Percentiles rank a stretch among this genome's conserved stretches.
phyloP scores from a whole-genome alignment of 352 stramenopile species.

The Phytophthora cryptogea region DNA sequence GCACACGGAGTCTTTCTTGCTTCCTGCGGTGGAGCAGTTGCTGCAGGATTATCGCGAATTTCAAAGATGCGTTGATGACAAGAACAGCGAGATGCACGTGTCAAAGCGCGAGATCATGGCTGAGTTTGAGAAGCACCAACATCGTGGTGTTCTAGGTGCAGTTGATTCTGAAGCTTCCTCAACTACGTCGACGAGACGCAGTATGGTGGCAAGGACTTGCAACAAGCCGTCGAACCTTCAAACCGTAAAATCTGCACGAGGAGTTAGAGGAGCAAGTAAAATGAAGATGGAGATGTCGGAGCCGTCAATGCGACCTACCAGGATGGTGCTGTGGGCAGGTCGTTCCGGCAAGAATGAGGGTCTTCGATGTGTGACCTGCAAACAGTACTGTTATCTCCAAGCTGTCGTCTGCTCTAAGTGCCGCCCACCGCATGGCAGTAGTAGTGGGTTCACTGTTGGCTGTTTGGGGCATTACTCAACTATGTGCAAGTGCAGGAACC shows the following conservation, averaged over 20 bases:
- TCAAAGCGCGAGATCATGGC: conserved; percentile 57
- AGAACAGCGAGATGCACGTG: conserved; percentile 29
- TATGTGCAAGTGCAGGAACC: conserved; percentile 80
- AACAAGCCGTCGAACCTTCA: conserved; percentile 23
- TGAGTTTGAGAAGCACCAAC: conserved; percentile 45
- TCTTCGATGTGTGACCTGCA: conserved; percentile 73
- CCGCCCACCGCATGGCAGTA: conserved; percentile 46
- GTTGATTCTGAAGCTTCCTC: conserved; percentile 18
- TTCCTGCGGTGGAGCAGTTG: conserved; percentile 69
- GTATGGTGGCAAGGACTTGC: conserved; percentile 37
- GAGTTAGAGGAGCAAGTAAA: conserved; percentile 30
- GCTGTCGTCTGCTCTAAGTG: conserved; percentile 82
- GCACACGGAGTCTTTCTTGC: conserved; percentile 46
- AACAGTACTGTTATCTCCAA: conserved; percentile 88
- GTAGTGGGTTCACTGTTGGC: conserved; percentile 43
- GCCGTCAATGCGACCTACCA: conserved; percentile 43
- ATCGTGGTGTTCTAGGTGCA: conserved; percentile 8
- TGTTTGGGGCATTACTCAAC: conserved; percentile 72
- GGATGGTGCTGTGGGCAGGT: conserved; percentile 85
- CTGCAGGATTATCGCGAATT: conserved; percentile 62
- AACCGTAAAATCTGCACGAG: conserved; percentile 14
- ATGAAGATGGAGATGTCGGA: conserved; percentile 26
- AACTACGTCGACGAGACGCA: conserved; percentile 38
- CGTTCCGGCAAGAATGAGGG: conserved; percentile 78
- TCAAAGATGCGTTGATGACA: conserved; percentile 37